Conservation (phyloP, 352 stramenopile species). For the Globisporangium cystogenes region DNA sequence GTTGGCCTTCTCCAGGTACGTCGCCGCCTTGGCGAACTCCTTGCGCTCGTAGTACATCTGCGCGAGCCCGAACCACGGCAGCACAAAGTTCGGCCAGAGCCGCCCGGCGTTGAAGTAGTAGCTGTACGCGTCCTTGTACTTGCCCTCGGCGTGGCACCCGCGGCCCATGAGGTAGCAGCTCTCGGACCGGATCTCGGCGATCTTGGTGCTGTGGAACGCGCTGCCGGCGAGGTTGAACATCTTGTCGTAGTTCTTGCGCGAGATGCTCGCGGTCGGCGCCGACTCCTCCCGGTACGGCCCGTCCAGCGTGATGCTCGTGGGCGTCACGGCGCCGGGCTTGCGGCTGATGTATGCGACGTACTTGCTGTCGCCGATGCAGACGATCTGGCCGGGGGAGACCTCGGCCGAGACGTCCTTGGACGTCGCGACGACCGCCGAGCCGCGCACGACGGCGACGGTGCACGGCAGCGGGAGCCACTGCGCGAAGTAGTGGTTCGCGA, state of each 20-base stretch:
- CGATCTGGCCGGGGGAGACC: slow-evolving; percentile 88
- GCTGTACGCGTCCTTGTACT: slow-evolving; percentile 95
- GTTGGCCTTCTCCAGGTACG: slow-evolving; percentile 86
- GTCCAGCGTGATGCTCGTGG: slow-evolving; percentile 65
- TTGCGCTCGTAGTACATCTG: slow-evolving; percentile 90
- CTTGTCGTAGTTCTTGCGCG: slow-evolving; percentile 88
- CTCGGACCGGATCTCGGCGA: slow-evolving; percentile 92
- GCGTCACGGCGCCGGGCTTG: slow-evolving; percentile 50
- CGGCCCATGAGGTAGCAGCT: slow-evolving; percentile 95
- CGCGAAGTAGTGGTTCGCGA: slow-evolving; percentile 98
- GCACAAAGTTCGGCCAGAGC: slow-evolving; percentile 82
- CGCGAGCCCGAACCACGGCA: slow-evolving; percentile 82
- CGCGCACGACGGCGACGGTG: slow-evolving; percentile 77
- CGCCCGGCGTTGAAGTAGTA: slow-evolving; percentile 95
- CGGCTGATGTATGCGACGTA: slow-evolving; percentile 89
- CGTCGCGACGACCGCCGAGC: slow-evolving; percentile 79
- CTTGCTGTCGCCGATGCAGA: slow-evolving; percentile 90
- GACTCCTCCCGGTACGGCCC: slow-evolving; percentile 80
- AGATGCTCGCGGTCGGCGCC: slow-evolving; percentile 45
- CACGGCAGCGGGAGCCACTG: slow-evolving; percentile 93
- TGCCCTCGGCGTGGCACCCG: slow-evolving; percentile 91
- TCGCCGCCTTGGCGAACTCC: slow-evolving; percentile 74
- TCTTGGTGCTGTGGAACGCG: slow-evolving; percentile 87
- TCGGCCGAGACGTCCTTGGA: slow-evolving; percentile 86
- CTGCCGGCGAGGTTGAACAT: slow-evolving; percentile 88